These are phyloP conservation scores for Tricholomella constricta DNA, from an alignment of 768 basidiomycete genomes.

Conservation along the genomic window DNA sequence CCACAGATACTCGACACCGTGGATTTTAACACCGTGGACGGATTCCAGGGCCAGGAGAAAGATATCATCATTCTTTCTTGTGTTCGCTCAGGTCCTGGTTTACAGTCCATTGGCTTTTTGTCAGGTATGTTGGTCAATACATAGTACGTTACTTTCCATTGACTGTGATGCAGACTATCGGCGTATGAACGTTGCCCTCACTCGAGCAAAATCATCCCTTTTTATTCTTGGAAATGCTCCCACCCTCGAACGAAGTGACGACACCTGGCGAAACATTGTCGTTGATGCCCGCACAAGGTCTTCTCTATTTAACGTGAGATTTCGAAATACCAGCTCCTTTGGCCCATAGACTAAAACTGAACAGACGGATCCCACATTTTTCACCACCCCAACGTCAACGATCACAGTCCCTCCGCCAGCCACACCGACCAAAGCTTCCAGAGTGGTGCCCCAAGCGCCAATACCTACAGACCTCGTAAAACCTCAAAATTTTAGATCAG, in stretches of 20 bases:
- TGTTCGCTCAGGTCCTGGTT: conserved; percentile 88
- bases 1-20: conserved; percentile 66
- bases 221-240: conserved; percentile 91
- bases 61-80: conserved; percentile 97
- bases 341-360: background rate
- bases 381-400: conserved; percentile 18
- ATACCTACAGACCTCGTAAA: conserved; percentile 21
- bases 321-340: background rate
- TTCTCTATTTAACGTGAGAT: conserved; percentile 60
- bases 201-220: conserved; percentile 92
- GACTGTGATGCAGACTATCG: conserved; percentile 56
- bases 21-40: conserved; percentile 97
- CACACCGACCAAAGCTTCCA: conserved; percentile 17
- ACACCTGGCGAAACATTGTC: conserved; percentile 78
- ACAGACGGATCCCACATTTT: conserved; percentile 29
- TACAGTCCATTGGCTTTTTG: conserved; percentile 85
- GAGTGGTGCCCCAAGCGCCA: conserved; percentile 8
- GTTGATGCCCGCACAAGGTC: conserved; percentile 70
- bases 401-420: conserved; percentile 18
- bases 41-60: conserved; percentile 99
- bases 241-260: conserved; percentile 85
- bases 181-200: conserved; percentile 98
- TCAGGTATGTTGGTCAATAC: conserved; percentile 48
- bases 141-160: background rate
- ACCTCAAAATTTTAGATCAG: conserved; percentile 19